Base-by-base conservation (phyloP, 2,329 filamentous ascomycete species). In the Calonectria fujianensis region DNA sequence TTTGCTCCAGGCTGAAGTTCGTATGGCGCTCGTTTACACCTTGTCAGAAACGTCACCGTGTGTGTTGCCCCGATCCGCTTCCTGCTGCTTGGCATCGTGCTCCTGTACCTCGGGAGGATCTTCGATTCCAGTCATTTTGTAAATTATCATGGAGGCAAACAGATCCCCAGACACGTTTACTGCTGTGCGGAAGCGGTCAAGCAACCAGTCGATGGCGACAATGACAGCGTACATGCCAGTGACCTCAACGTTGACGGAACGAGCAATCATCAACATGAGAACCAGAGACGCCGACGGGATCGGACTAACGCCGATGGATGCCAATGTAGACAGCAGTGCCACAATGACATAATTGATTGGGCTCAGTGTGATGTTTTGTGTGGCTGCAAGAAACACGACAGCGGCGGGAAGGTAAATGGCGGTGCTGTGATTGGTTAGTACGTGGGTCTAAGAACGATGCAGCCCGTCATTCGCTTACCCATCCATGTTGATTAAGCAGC, bases 391-490 rank as follows among this genome's bases (percentile, higher is more conserved):
- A 82, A 90, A 90, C 27, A 89, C 87, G 20, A 90, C 87, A 64
- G 88, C 87, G 13, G 88, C 85, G 4, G 89, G 89, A 76, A 90
- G 90, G 80, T 90, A 90, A 70, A 90, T 90, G 45, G 89, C 88
- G 2, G 89, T 90, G n/a, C 85, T 83, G 45, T 51, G 24, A 37
- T 75, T 78, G 27, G 70, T 79, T 35, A 79, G 72, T 10, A 66
- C 37, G 18, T 1, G 24, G 51, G 9, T 16, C 11, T 11, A 24
- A 1, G 24, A 27, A 73, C 14, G 13, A 32, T 41, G 14, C 24
- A 63, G 3, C 24, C 27, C 41, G 14, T 48, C 24, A n/a, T 7
- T 51, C 31, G 57, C 81, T 75, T 72, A 83, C 80, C 86, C 88
- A 71, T 89, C 88, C 88, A 89, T 89, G 80, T 89, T 89, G 54